Evolutionary conservation across 225 moss, liverwort and hornwort genomes (phyloP).

Genomic region (Physcomitrium patens): DNA sequence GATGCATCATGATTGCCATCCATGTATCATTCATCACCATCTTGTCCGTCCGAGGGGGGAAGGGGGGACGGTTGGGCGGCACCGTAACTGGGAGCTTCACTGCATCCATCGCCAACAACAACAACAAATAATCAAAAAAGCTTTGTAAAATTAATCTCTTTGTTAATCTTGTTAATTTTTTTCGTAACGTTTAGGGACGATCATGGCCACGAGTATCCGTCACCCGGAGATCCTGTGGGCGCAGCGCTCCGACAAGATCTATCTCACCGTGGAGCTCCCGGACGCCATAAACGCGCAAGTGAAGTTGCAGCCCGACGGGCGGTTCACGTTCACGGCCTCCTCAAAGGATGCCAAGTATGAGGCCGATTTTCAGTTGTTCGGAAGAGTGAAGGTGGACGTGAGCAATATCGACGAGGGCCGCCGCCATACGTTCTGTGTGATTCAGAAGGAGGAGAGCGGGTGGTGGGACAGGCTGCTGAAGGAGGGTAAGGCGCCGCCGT

Average conservation of each 20-base stretch:
- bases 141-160: too few relatives aligned
- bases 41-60: too few relatives aligned
- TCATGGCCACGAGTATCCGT: slow-evolving; percentile 50
- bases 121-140: too few relatives aligned
- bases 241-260: slow-evolving; percentile 85
- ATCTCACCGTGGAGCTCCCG: slow-evolving; percentile 83
- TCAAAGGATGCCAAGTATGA: slow-evolving; percentile 68
- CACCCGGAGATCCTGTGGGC: slow-evolving; percentile 97
- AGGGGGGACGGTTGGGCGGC: too few relatives aligned
- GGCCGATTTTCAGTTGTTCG: slow-evolving; percentile 69
- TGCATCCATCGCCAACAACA: too few relatives aligned
- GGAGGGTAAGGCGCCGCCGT: slow-evolving; percentile 86
- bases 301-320: slow-evolving; percentile 82
- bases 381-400: slow-evolving; percentile 64
- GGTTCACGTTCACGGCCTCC: slow-evolving; percentile 74
- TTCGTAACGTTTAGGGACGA: background rate
- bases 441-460: slow-evolving; percentile 78
- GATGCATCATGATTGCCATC: too few relatives aligned
- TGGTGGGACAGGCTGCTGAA: slow-evolving; percentile 93
- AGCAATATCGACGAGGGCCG: slow-evolving; percentile 78
- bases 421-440: slow-evolving; percentile 72
- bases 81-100: too few relatives aligned
- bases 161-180: too few relatives aligned
- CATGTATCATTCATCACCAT: too few relatives aligned
- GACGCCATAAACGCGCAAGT: slow-evolving; percentile 81